These are phyloP conservation scores for Cryptococcus amylolentus DNA, from an alignment of 1,284 basidiomycete genomes.

Conservation along the genomic window DNA sequence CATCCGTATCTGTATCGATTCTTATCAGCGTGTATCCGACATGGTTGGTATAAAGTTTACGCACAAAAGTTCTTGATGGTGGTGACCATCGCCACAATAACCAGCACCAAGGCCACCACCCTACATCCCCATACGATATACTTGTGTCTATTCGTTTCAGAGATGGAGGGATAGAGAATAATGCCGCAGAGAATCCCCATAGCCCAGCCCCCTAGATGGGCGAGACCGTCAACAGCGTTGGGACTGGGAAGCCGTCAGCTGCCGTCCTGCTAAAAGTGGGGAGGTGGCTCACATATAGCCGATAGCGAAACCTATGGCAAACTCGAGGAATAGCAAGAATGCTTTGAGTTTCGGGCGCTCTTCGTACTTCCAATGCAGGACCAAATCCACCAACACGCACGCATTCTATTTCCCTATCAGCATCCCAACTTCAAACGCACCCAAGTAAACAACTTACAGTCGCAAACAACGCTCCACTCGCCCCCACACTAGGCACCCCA, in stretches of 20 bases:
- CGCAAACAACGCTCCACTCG: constrained; percentile 90
- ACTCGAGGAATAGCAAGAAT: constrained; percentile 75
- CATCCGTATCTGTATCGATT: constrained; percentile 26
- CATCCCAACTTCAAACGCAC: neutral
- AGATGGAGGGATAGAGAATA: constrained; percentile 86
- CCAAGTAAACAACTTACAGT: constrained; percentile 50
- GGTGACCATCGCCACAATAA: constrained; percentile 75
- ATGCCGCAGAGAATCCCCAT: constrained; percentile 77
- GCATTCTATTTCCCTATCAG: constrained; percentile 55
- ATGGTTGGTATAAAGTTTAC: neutral
- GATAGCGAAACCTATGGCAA: constrained; percentile 76
- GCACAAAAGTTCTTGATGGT: constrained; percentile 77
- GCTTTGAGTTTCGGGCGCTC: constrained; percentile 68
- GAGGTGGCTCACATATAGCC: constrained; percentile 61
- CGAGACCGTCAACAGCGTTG: constrained; percentile 47
- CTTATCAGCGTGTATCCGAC: neutral
- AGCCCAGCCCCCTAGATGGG: constrained; percentile 51
- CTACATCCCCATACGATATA: constrained; percentile 72
- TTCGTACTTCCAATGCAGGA: constrained; percentile 88
- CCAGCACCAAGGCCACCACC: constrained; percentile 66
- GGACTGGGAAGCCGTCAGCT: constrained; percentile 19
- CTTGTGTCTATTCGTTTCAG: constrained; percentile 66
- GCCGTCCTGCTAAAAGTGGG: constrained; percentile 1
- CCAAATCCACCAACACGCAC: constrained; percentile 73
- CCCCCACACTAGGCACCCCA: constrained; percentile 87